Percentiles rank a stretch among this genome's conserved stretches.
Conservation (phyloP, 176 grass and related monocot genomes). For the Aechmea fasciata region DNA sequence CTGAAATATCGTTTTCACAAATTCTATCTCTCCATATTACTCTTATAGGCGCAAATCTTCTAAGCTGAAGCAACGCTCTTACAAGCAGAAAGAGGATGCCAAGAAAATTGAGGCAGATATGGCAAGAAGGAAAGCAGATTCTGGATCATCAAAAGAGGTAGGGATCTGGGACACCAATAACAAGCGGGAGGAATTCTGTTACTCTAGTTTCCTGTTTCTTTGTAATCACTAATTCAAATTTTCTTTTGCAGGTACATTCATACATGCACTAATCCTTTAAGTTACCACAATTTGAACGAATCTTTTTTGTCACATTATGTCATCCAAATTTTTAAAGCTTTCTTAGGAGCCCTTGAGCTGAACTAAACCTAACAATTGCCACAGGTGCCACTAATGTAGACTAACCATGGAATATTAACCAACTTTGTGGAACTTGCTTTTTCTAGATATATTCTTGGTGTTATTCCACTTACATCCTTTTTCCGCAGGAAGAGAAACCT, state of each 20-base stretch:
- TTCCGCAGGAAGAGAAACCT: background rate
- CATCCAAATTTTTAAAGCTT: no score
- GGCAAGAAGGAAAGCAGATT: background rate
- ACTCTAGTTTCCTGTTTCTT: background rate
- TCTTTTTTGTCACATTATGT: no score
- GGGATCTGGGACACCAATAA: background rate
- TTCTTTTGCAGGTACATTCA: background rate
- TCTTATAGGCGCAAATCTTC: background rate
- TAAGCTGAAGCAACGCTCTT: constrained; percentile 18
- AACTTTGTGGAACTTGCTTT: no score
- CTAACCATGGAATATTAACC: no score
- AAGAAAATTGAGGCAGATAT: constrained; percentile 1
- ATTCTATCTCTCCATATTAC: background rate
- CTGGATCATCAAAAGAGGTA: constrained; percentile 13
- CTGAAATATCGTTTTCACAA: background rate
- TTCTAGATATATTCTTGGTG: background rate
- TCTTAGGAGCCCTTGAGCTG: no score
- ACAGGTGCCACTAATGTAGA: no score
- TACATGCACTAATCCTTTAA: no score
- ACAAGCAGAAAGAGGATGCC: constrained; percentile 15
- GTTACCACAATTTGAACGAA: no score
- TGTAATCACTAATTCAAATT: background rate
- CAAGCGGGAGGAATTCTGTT: background rate
- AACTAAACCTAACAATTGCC: no score
- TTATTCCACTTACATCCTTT: constrained; percentile 1